Conservation (phyloP, 2,329 filamentous ascomycete genomes). For the Pseudogymnoascus sp. region DNA sequence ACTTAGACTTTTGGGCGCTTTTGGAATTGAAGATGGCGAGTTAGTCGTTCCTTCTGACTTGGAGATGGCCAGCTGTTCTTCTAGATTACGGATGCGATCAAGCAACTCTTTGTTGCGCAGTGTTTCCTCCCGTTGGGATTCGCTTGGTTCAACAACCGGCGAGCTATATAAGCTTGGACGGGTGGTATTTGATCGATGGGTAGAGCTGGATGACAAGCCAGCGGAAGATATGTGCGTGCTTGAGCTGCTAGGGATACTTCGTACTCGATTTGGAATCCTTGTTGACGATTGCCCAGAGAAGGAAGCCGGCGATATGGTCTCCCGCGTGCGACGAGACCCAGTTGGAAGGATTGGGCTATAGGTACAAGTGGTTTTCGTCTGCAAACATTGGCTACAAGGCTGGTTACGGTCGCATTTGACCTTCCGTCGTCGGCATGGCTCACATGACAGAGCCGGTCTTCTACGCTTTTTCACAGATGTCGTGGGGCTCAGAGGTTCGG, state of each 20-base stretch:
- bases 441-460: constrained; percentile 32
- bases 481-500: not conserved
- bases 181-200: not conserved
- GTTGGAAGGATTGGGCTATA: constrained; percentile 19
- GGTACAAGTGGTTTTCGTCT: constrained; percentile 26
- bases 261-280: not conserved
- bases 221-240: not conserved
- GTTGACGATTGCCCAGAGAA: not conserved
- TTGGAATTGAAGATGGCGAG: not conserved
- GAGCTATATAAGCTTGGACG: not conserved
- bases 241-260: constrained; percentile 9
- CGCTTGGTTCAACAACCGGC: not conserved
- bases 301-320: not conserved
- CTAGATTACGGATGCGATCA: not conserved
- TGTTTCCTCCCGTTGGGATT: not conserved
- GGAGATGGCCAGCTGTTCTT: not conserved
- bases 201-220: not conserved
- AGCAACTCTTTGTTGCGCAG: not conserved
- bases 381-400: constrained; percentile 33
- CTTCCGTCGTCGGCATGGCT: constrained; percentile 36
- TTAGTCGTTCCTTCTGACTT: not conserved
- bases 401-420: constrained; percentile 37
- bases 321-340: constrained; percentile 3
- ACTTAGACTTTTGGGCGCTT: constrained; percentile 4
- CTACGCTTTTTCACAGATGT: constrained; percentile 17